Percentiles rank a stretch among this genome's conserved stretches.
These are phyloP conservation scores for Bipolaris bicolor DNA, from an alignment of 2,329 filamentous ascomycete species.

Conservation along the genomic window DNA sequence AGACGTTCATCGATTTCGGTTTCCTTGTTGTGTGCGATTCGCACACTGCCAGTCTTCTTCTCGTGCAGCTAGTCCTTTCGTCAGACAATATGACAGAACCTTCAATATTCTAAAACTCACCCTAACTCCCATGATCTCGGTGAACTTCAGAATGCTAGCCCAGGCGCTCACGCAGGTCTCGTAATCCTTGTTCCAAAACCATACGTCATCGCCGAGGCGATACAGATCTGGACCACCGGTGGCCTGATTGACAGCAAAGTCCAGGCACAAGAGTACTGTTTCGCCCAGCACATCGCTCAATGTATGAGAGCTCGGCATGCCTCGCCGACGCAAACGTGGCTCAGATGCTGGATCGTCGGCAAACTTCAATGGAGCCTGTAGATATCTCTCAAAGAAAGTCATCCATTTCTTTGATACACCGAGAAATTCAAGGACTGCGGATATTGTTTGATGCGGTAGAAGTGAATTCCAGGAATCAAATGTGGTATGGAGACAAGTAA, in stretches of 20 bases:
- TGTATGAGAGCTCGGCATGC: constrained; percentile 55
- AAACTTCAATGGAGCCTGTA: constrained; percentile 56
- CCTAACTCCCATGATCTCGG: constrained; percentile 51
- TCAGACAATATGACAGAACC: not conserved
- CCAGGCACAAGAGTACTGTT: constrained; percentile 56
- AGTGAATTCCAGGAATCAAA: constrained; percentile 43
- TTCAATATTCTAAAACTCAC: constrained; percentile 12
- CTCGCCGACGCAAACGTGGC: constrained; percentile 52
- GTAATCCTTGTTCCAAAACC: constrained; percentile 55
- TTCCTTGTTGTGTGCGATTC: constrained; percentile 29
- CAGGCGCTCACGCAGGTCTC: constrained; percentile 52
- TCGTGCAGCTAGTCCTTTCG: constrained; percentile 43
- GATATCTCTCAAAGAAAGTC: constrained; percentile 54
- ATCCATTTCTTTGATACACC: constrained; percentile 54
- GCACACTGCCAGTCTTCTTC: constrained; percentile 52
- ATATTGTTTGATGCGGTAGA: constrained; percentile 54
- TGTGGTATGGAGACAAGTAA: constrained; percentile 40
- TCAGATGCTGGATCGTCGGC: constrained; percentile 41
- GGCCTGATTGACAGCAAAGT: constrained; percentile 53
- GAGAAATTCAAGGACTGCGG: constrained; percentile 53
- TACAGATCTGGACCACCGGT: constrained; percentile 53
- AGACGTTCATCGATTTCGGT: constrained; percentile 29
- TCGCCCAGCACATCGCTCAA: constrained; percentile 58
- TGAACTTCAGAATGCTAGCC: constrained; percentile 52
- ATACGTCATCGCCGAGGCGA: constrained; percentile 58